These are phyloP conservation scores for Cordyceps farinosa DNA, from an alignment of 2,329 filamentous ascomycete species.

Conservation along the genomic window DNA sequence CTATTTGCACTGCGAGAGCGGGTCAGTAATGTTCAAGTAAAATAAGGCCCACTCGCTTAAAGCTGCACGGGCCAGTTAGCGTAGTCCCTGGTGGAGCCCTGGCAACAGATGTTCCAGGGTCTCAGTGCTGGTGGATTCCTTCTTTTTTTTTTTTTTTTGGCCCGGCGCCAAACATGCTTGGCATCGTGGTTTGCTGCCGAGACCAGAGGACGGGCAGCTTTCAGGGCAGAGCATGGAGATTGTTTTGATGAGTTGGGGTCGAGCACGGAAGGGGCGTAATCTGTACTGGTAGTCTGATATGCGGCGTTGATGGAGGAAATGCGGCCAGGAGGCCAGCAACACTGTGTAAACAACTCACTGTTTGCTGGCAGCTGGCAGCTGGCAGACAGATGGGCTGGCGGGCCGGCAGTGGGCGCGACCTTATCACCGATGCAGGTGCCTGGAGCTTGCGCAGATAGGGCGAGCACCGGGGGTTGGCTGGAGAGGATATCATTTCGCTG, in stretches of 20 bases:
- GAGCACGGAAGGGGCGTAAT: not conserved
- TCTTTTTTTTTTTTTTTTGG: conserved; percentile 8
- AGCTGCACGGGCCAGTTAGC: conserved; percentile 28
- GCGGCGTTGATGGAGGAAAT: not conserved
- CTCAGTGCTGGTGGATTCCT: conserved; percentile 5
- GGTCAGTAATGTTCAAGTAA: conserved; percentile 27
- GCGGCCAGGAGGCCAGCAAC: too few species aligned
- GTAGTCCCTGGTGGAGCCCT: conserved; percentile 8
- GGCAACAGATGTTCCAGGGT: conserved; percentile 14
- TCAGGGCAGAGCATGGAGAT: not conserved
- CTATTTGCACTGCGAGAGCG: conserved; percentile 23
- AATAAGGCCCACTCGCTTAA: conserved; percentile 31
- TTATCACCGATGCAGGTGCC: conserved; percentile 11
- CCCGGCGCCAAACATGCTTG: conserved; percentile 1
- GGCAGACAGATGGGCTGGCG: not conserved
- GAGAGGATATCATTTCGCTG: too few species aligned
- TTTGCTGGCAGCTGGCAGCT: conserved; percentile 5
- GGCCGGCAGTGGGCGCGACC: not conserved
- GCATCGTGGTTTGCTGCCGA: conserved; percentile 11
- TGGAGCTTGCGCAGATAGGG: not conserved
- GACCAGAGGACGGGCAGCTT: not conserved
- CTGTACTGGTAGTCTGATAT: not conserved
- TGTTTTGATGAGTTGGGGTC: not conserved
- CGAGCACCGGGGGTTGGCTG: not conserved
- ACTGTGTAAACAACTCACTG: not conserved